A percentile compares a stretch with the other conserved stretches of the same genome.
Evolutionary conservation across 345 rosid genomes (phyloP).

Genomic region (Carallia brachiata): DNA sequence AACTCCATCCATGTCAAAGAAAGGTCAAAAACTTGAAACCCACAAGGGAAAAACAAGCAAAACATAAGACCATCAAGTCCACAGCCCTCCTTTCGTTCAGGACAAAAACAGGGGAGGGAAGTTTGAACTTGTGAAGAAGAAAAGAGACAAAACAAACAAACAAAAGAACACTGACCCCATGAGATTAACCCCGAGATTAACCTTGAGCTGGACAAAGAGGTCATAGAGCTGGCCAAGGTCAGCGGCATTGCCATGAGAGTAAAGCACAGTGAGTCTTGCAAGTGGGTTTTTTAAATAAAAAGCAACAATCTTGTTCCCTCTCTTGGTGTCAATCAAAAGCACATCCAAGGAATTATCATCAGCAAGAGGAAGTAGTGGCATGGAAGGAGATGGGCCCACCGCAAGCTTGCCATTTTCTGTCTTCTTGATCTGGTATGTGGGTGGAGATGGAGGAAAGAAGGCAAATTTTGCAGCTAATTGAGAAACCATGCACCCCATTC

Average conservation of each 20-base stretch:
- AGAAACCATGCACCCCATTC: constrained; percentile 96
- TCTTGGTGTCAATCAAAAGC: constrained; percentile 57
- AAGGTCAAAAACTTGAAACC: not conserved
- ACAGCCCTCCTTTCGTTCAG: not conserved
- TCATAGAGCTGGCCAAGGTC: constrained; percentile 99
- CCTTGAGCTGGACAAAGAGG: constrained; percentile 95
- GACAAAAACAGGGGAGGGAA: not conserved
- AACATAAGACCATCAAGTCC: not conserved
- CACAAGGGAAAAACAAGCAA: not conserved
- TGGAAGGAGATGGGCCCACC: constrained; percentile 55
- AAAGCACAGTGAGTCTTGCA: constrained; percentile 89
- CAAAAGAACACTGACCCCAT: constrained; percentile 64
- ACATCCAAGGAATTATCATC: constrained; percentile 82
- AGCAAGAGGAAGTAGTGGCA: constrained; percentile 59
- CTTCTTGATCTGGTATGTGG: constrained; percentile 80
- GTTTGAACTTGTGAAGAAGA: constrained; percentile 2
- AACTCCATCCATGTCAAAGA: not conserved
- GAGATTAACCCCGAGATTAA: constrained; percentile 93
- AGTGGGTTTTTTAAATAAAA: constrained; percentile 79
- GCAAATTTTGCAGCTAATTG: constrained; percentile 95
- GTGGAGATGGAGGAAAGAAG: constrained; percentile 95
- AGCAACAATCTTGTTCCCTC: constrained; percentile 83
- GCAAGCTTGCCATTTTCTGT: constrained; percentile 59
- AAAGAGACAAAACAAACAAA: not conserved
- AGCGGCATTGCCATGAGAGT: constrained; percentile 99